phyloP scores from a whole-genome alignment of 202 grass and related monocot species.

The Schoenoplectus triqueter region DNA sequence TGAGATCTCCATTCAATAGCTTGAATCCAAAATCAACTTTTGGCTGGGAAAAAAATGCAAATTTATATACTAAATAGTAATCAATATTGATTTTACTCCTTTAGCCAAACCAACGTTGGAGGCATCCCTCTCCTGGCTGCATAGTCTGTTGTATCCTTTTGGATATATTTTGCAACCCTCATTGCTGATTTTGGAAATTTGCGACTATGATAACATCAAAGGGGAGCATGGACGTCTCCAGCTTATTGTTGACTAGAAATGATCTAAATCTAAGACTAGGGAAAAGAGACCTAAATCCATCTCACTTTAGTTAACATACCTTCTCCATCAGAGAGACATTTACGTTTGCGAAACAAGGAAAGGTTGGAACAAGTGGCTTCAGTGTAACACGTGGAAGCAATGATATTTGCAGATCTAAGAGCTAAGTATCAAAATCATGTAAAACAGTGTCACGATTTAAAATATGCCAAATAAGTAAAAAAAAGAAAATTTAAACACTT shows the following conservation, averaged over 20 bases:
- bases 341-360: conserved; percentile 77
- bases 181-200: not conserved
- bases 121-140: not conserved
- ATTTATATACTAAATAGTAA: not conserved
- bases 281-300: not conserved
- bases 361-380: conserved; percentile 73
- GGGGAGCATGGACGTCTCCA: not conserved
- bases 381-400: conserved; percentile 68
- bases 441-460: not conserved
- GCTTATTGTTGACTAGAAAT: not conserved
- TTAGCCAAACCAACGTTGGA: not conserved
- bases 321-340: conserved; percentile 66
- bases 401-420: conserved; percentile 65
- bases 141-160: not conserved
- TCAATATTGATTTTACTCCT: not conserved
- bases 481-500: not conserved
- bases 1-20: conserved; percentile 82
- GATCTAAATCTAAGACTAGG: not conserved
- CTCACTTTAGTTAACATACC: conserved; percentile 26
- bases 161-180: conserved; percentile 3
- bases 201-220: not conserved
- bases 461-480: not conserved
- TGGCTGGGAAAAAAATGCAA: conserved; percentile 52
- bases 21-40: conserved; percentile 76
- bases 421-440: conserved; percentile 48